phyloP scores from a whole-genome alignment of 108 stramenopile genomes.

The Nannochloropsis oceanica region DNA sequence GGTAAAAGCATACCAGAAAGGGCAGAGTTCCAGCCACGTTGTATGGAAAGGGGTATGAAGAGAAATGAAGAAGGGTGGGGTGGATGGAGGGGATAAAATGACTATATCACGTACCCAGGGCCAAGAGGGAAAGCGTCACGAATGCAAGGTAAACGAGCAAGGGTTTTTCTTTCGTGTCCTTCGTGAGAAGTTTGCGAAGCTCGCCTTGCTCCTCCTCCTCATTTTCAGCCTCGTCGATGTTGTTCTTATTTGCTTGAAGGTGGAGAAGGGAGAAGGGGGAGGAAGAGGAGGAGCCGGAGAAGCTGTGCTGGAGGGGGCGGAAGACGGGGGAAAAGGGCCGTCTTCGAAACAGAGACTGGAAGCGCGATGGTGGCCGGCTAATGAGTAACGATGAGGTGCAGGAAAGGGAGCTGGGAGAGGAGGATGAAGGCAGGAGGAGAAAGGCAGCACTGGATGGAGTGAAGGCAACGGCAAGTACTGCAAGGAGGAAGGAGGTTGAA shows the following conservation, averaged over 20 bases:
- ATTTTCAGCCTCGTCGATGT: too few relatives aligned
- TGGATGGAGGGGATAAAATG: background rate
- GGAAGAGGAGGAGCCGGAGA: background rate
- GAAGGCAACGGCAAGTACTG: too few relatives aligned
- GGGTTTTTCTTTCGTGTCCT: background rate
- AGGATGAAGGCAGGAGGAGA: background rate
- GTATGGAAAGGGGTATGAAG: background rate
- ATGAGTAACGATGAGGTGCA: background rate
- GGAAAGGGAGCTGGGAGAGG: background rate
- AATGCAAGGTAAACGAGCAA: background rate
- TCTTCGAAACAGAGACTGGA: background rate
- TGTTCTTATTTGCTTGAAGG: background rate
- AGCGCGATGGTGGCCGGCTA: background rate
- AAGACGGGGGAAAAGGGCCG: background rate
- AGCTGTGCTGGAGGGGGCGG: background rate
- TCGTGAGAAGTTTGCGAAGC: background rate
- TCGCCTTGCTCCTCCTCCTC: background rate
- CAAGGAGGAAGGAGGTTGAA: too few relatives aligned
- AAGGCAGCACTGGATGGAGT: too few relatives aligned
- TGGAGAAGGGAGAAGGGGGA: background rate
- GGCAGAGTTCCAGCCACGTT: too few relatives aligned
- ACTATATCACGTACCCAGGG: background rate
- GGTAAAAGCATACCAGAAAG: too few relatives aligned
- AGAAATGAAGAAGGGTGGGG: background rate
- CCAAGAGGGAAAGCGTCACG: background rate